phyloP scores from a whole-genome alignment of 306 rosid species.

The Gleditsia sinensis region DNA sequence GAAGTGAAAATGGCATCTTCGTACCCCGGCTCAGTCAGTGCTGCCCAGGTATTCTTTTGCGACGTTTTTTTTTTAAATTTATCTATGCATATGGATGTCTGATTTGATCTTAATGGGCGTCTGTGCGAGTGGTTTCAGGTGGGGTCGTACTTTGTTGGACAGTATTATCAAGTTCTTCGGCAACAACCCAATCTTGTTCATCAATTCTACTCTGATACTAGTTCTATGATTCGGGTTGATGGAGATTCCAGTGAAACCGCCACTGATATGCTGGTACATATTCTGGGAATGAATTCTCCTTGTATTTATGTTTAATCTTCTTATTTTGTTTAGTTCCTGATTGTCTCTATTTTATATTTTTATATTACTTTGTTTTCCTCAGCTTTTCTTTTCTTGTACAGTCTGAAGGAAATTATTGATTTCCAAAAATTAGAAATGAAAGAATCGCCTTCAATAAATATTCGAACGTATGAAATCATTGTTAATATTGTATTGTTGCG shows the following conservation, averaged over 20 bases:
- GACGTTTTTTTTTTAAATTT: background rate
- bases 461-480: background rate
- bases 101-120: background rate
- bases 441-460: background rate
- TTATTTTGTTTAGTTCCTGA: background rate
- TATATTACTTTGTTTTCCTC: background rate
- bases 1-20: conserved; percentile 49
- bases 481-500: background rate
- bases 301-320: background rate
- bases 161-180: conserved; percentile 68
- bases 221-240: conserved; percentile 63
- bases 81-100: background rate
- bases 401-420: background rate
- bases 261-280: conserved; percentile 50
- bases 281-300: background rate
- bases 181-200: conserved; percentile 64
- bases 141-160: conserved; percentile 73
- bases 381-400: background rate
- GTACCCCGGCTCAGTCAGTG: conserved; percentile 53
- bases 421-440: background rate
- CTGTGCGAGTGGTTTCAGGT: conserved; percentile 47
- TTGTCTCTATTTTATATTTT: background rate
- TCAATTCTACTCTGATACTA: conserved; percentile 63
- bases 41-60: conserved; percentile 54
- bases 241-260: conserved; percentile 59